Conservation (phyloP, 371 early-diverging fungal genomes). For the Phascolomyces articulosus region DNA sequence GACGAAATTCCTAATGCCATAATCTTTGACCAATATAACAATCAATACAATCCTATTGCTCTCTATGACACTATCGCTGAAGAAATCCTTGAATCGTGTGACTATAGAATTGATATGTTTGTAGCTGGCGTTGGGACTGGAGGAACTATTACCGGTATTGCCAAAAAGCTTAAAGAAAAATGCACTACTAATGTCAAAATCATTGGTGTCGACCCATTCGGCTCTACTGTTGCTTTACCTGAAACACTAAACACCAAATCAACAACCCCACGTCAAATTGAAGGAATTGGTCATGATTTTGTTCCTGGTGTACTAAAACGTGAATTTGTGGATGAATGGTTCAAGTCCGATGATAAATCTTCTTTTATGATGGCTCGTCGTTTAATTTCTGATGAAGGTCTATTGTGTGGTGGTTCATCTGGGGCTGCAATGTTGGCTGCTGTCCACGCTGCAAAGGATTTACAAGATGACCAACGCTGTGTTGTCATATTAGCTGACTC, state of each 20-base stretch:
- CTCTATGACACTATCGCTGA: constrained; percentile 93
- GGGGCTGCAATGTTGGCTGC: constrained; percentile 87
- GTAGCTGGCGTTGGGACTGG: constrained; percentile 97
- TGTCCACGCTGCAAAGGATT: constrained; percentile 78
- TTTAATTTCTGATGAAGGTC: constrained; percentile 94
- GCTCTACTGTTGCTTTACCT: constrained; percentile 92
- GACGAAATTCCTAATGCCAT: constrained; percentile 93
- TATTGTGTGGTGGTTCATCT: constrained; percentile 93
- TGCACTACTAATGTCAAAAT: constrained; percentile 79
- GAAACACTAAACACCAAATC: constrained; percentile 75
- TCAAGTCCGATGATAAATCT: constrained; percentile 93
- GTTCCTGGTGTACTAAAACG: constrained; percentile 91
- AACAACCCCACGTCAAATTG: constrained; percentile 71
- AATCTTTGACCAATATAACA: constrained; percentile 94
- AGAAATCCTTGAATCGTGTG: constrained; percentile 84
- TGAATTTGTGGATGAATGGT: constrained; percentile 86
- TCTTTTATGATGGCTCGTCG: constrained; percentile 94
- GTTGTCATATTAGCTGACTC: constrained; percentile 96
- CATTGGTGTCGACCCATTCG: constrained; percentile 94
- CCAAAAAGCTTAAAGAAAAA: constrained; percentile 90
- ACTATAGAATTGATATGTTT: constrained; percentile 93
- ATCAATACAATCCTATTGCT: constrained; percentile 95
- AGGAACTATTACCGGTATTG: constrained; percentile 95
- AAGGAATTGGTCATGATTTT: constrained; percentile 98
- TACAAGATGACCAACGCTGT: constrained; percentile 86